These are phyloP conservation scores for Nakazawaea holstii DNA, from an alignment of 805 yeast genomes.

Conservation along the genomic window DNA sequence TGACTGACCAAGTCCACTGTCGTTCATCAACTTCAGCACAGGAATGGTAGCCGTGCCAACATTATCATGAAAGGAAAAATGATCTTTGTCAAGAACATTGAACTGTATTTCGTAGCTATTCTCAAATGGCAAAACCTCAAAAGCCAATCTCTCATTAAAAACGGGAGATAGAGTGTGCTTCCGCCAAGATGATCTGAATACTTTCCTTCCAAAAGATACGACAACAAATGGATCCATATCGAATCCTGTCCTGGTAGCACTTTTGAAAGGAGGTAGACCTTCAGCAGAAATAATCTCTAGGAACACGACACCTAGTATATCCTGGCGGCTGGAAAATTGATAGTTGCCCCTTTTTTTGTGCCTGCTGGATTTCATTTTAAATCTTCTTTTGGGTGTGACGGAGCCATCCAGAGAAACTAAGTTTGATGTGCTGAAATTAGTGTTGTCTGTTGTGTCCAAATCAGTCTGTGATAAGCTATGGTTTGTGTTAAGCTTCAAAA, in stretches of 20 bases:
- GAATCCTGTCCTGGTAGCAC: slow-evolving; percentile 68
- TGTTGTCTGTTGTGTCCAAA: slow-evolving; percentile 6
- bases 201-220: slow-evolving; percentile 82
- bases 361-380: slow-evolving; percentile 25
- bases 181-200: slow-evolving; percentile 79
- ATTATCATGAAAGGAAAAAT: slow-evolving; percentile 74
- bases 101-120: slow-evolving; percentile 59
- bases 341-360: slow-evolving; percentile 26
- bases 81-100: slow-evolving; percentile 79
- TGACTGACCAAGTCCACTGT: slow-evolving; percentile 8
- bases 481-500: background rate
- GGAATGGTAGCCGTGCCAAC: slow-evolving; percentile 65
- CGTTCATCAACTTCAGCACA: slow-evolving; percentile 29
- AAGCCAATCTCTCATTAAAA: slow-evolving; percentile 73
- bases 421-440: background rate
- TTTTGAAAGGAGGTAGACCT: slow-evolving; percentile 73
- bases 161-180: slow-evolving; percentile 80
- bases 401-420: background rate
- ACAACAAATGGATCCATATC: slow-evolving; percentile 98
- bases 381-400: slow-evolving; percentile 23
- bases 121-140: slow-evolving; percentile 70
- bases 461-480: slow-evolving; percentile 2
- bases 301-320: slow-evolving; percentile 64
- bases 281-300: slow-evolving; percentile 70
- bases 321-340: slow-evolving; percentile 29